Base-by-base conservation (phyloP, 441 rosid genomes). In the Metrosideros polymorpha region DNA sequence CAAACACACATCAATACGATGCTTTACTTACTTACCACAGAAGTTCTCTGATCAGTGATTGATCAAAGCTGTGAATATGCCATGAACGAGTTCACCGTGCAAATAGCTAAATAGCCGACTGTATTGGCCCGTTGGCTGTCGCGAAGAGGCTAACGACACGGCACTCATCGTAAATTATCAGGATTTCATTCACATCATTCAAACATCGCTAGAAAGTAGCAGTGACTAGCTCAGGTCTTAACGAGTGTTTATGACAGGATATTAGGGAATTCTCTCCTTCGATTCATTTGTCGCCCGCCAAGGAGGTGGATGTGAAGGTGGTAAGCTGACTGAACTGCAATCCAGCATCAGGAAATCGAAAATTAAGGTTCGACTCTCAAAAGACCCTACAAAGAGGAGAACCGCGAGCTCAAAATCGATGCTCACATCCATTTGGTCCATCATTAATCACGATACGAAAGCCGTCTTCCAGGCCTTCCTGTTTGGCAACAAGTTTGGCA, bases 401-500 rank as follows among this genome's bases (percentile, higher is more conserved):
- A 52, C 9, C 6, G 12, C 8, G 1, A 50, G 84, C 47, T 39
- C 79, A 85, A 83, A 59, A 29, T 66, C 22, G 51, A 63, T 75
- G 90, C 96, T 25, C 82, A 96, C 99, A 91, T 91, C 95, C 97
- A 71, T 53, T 87, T 6, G 98, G 99, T 49, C 99, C 99, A 90
- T 97, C 99, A 76, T 97, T 97, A 83, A 97, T 97, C 89, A 97
- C 99, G 89, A 92, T 85, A 90, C 99, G 95, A 90, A 88, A 97
- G 87, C 99, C 99, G 15, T 95, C 95, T 7, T 92, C 97, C 2
- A 97, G 92, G 83, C 97, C 98, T 92, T 97, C 97, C 90, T 93
- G 97, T 91, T 94, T 95, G 15, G 99, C 99, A 30, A 97, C 91
- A n/a, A 96, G 92, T 92, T 96, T 97, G n/a, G 99, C 98, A 53